These are phyloP conservation scores for Didymella pinodella DNA, from an alignment of 2,329 filamentous ascomycete genomes.

Conservation along the genomic window DNA sequence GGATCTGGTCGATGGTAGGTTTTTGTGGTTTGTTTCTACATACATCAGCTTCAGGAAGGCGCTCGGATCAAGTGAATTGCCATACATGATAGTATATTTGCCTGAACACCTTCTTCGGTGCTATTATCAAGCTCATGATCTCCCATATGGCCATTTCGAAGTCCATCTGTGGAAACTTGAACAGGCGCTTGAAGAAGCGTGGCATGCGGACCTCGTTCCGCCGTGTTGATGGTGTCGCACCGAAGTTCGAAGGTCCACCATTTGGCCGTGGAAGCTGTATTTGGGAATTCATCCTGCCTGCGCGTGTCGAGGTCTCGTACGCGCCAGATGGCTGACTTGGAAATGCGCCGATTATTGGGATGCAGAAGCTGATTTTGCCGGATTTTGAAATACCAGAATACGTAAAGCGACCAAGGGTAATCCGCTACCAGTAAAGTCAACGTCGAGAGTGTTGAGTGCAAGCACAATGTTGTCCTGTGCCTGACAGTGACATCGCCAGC, in stretches of 20 bases:
- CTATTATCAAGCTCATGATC: slow-evolving; percentile 72
- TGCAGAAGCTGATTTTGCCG: neutral
- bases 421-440: slow-evolving; percentile 3
- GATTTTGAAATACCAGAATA: neutral
- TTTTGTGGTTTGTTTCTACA: slow-evolving; percentile 69
- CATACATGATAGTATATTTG: slow-evolving; percentile 74
- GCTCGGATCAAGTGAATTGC: neutral
- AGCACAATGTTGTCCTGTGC: slow-evolving; percentile 23
- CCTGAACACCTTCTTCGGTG: slow-evolving; percentile 74
- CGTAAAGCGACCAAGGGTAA: neutral
- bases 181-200: slow-evolving; percentile 72
- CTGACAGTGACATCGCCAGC: slow-evolving; percentile 24
- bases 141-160: slow-evolving; percentile 78
- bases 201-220: slow-evolving; percentile 67
- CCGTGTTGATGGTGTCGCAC: slow-evolving; percentile 57
- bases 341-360: neutral
- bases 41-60: neutral
- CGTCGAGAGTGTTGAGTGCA: slow-evolving; percentile 3
- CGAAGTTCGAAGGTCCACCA: slow-evolving; percentile 62
- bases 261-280: slow-evolving; percentile 67
- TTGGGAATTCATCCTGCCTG: slow-evolving; percentile 63
- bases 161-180: slow-evolving; percentile 78
- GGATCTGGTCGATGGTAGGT: slow-evolving; percentile 74
- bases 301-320: slow-evolving; percentile 11
- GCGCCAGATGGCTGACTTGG: slow-evolving; percentile 10